A percentile compares a stretch with the other conserved stretches of the same genome.
These are phyloP conservation scores for Eucommia ulmoides DNA, from an alignment of 257 asterid genomes.

Conservation along the genomic window DNA sequence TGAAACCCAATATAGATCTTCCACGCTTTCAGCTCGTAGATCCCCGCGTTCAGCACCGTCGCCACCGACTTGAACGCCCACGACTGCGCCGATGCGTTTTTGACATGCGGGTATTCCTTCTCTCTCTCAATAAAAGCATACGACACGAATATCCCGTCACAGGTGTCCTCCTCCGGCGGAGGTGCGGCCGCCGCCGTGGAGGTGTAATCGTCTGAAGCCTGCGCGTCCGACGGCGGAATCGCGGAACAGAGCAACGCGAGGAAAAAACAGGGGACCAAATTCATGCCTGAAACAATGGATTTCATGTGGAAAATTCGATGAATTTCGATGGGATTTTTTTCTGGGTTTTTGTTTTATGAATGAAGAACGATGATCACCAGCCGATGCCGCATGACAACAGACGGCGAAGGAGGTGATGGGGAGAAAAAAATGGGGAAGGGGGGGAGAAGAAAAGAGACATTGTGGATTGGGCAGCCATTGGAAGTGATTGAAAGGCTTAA, in stretches of 20 bases:
- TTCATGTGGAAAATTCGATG: not conserved
- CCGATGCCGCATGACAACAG: constrained; percentile 1
- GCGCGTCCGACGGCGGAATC: not conserved
- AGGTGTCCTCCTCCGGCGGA: not conserved
- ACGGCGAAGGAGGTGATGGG: constrained; percentile 3
- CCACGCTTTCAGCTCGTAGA: not conserved
- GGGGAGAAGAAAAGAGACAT: not conserved
- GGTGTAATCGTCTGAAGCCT: not conserved
- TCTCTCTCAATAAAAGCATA: not conserved
- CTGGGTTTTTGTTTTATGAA: not conserved
- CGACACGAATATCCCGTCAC: not conserved
- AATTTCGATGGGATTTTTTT: not conserved
- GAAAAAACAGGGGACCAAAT: not conserved
- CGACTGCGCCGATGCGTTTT: not conserved
- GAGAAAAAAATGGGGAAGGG: not conserved
- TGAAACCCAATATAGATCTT: not conserved
- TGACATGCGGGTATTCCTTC: not conserved
- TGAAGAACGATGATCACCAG: not conserved
- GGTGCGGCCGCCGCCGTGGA: not conserved
- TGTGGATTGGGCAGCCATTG: not conserved
- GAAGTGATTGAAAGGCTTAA: not conserved
- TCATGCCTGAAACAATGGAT: not conserved
- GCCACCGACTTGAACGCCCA: constrained; percentile 3
- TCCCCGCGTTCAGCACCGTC: not conserved
- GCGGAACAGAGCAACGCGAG: not conserved